Conservation (phyloP, 1,139 yeast species). For the Sugiyamaella paludigena region DNA sequence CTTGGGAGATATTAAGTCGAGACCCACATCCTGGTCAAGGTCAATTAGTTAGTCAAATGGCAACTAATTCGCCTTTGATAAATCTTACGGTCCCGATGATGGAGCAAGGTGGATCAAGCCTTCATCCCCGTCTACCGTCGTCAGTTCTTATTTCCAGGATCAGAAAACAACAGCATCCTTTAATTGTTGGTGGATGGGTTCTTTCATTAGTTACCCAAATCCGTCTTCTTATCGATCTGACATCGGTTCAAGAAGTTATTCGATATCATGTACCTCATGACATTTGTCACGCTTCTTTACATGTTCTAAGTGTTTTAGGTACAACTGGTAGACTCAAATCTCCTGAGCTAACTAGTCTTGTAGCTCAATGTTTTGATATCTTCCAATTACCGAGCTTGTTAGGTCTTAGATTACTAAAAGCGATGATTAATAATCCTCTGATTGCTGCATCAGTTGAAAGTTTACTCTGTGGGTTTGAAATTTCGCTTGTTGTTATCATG, state of each 20-base stretch:
- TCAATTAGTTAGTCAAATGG: conserved; percentile 25
- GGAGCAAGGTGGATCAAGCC: conserved; percentile 13
- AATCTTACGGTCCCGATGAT: conserved; percentile 21
- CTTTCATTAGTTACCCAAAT: conserved; percentile 25
- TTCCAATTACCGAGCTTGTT: conserved; percentile 26
- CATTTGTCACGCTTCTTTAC: conserved; percentile 27
- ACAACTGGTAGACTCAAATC: conserved; percentile 23
- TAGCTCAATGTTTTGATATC: conserved; percentile 30
- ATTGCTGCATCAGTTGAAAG: conserved; percentile 27
- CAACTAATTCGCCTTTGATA: conserved; percentile 18
- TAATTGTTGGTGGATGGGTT: conserved; percentile 24
- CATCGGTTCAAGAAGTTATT: conserved; percentile 26
- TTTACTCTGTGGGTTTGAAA: conserved; percentile 30
- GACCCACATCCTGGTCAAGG: conserved; percentile 32
- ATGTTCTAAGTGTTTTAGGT: conserved; percentile 20
- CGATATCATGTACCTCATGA: conserved; percentile 32
- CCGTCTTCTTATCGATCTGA: conserved; percentile 29
- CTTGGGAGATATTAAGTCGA: conserved; percentile 23
- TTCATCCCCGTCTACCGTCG: conserved; percentile 12
- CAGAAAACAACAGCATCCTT: conserved; percentile 27
- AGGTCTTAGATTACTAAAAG: conserved; percentile 27
- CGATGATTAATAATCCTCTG: conserved; percentile 26
- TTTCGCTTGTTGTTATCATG: conserved; percentile 31
- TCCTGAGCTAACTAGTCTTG: conserved; percentile 24
- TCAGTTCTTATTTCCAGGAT: conserved; percentile 22